Evolutionary conservation across 2,329 filamentous ascomycete species (phyloP), one percentile per base, ranked within the genome.

Genomic region (Aschersonia sp.): DNA sequence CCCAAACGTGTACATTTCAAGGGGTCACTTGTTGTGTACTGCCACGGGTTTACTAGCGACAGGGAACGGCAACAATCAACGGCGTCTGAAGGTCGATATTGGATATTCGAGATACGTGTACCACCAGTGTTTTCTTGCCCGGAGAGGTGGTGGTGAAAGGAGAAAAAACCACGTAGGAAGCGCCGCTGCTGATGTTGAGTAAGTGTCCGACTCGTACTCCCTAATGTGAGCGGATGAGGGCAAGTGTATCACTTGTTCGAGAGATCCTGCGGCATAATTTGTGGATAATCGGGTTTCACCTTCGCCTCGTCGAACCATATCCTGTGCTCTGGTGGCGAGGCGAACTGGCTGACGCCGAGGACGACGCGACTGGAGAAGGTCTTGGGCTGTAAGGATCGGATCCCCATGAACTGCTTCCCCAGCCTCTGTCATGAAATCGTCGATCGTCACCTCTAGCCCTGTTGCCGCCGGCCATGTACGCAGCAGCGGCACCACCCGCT

Each of bases 401-500:
- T 5, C 47, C 54, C 51, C 55, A 54, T 6, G 30, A 9, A 43
- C 51, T 60, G 40, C 64, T 61, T 4, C 64, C 62, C 51, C 64
- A 68, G 30, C 55, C 51, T 9, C 31, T 2, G 29, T 40, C 44
- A 30, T 46, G 31, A 31, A 54, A 54, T 51, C 58, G 54, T 49
- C 59, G 49, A 46, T 52, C 53, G 56, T 56, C 52, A 51, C 58
- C 61, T 40, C 61, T 63, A 50, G 68, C 66, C 9, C n/a, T 31
- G n/a, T 68, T 64, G 42, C 65, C 74, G 0, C 78, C 78, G 5
- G 81, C 80, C 50, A 74, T 60, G 58, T 86, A 87, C 1, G 72
- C 80, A 3, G 82, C 84, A 1, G 84, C 83, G 4, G 80, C 82
- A 43, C 84, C 85, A 12, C 75, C 75, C 0, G 76, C 72, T n/a